A percentile compares a stretch with the other conserved stretches of the same genome.
These are phyloP conservation scores for Trichoderma asperelloides DNA, from an alignment of 495 filamentous ascomycete species.

Conservation along the genomic window DNA sequence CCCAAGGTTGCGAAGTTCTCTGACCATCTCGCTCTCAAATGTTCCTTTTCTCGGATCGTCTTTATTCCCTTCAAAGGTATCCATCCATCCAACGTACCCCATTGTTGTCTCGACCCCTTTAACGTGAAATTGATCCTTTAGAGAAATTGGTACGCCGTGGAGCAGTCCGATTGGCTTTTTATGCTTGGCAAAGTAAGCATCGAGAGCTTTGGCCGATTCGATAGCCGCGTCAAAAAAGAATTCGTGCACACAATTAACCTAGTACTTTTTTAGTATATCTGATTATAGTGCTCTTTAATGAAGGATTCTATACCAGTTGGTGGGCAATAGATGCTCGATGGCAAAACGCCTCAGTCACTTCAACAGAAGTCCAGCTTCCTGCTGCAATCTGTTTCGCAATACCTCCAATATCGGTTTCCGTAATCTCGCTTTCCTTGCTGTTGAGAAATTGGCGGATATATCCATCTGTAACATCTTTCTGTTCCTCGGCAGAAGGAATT, in stretches of 20 bases:
- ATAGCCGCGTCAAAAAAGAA: slow-evolving; percentile 49
- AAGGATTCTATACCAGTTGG: not conserved
- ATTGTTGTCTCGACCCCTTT: slow-evolving; percentile 59
- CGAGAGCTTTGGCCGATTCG: slow-evolving; percentile 50
- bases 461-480: not conserved
- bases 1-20: slow-evolving; percentile 22
- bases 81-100: slow-evolving; percentile 34
- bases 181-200: slow-evolving; percentile 53
- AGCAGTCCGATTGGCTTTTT: slow-evolving; percentile 53
- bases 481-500: not conserved
- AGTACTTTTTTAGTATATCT: not conserved
- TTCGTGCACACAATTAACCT: not conserved
- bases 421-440: not conserved
- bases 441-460: not conserved
- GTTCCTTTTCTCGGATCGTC: not conserved
- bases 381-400: not conserved
- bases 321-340: not conserved
- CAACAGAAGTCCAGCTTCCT: not conserved
- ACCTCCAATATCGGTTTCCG: not conserved
- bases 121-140: slow-evolving; percentile 53
- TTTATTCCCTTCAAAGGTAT: not conserved
- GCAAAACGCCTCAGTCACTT: not conserved
- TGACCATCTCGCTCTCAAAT: not conserved
- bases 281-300: not conserved
- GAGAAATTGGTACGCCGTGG: slow-evolving; percentile 62